These are phyloP conservation scores for Auricularia heimuer DNA, from an alignment of 768 basidiomycete genomes.

Conservation along the genomic window DNA sequence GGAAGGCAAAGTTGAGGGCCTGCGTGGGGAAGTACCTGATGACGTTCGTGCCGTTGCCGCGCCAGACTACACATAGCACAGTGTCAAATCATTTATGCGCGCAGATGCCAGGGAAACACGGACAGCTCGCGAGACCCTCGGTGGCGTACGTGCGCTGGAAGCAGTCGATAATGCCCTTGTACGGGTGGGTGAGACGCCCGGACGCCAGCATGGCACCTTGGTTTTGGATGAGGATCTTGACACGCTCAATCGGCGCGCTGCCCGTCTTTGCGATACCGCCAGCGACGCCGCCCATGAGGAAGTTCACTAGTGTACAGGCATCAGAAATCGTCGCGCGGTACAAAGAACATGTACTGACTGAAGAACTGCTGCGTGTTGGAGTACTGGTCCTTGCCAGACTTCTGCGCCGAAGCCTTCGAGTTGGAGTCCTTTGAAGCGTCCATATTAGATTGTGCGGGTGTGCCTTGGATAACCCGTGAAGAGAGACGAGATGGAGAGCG, in stretches of 20 bases:
- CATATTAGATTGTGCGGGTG: background rate
- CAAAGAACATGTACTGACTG: background rate
- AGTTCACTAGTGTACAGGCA: slow-evolving; percentile 9
- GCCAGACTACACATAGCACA: slow-evolving; percentile 26
- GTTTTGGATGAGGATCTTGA: slow-evolving; percentile 36
- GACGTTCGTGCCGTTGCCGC: slow-evolving; percentile 35
- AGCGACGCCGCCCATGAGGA: slow-evolving; percentile 18
- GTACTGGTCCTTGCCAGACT: background rate
- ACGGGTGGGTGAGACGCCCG: slow-evolving; percentile 29
- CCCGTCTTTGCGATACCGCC: slow-evolving; percentile 35
- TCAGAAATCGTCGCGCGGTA: background rate
- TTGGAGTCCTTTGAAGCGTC: background rate
- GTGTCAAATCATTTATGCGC: too few relatives aligned
- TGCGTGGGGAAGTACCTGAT: slow-evolving; percentile 39
- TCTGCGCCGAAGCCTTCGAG: too few relatives aligned
- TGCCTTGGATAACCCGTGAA: background rate
- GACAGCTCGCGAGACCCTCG: slow-evolving; percentile 30
- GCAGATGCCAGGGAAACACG: slow-evolving; percentile 7
- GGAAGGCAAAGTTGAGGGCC: slow-evolving; percentile 40
- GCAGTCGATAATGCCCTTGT: slow-evolving; percentile 27
- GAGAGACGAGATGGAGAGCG: background rate
- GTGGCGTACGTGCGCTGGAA: slow-evolving; percentile 25
- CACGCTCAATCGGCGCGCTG: slow-evolving; percentile 39
- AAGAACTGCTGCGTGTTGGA: background rate
- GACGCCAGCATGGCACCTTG: slow-evolving; percentile 19